Percentiles rank a stretch among this genome's conserved stretches.
These are phyloP conservation scores for Aschersonia sp. DNA, from an alignment of 2,329 filamentous ascomycete species.

Conservation along the genomic window DNA sequence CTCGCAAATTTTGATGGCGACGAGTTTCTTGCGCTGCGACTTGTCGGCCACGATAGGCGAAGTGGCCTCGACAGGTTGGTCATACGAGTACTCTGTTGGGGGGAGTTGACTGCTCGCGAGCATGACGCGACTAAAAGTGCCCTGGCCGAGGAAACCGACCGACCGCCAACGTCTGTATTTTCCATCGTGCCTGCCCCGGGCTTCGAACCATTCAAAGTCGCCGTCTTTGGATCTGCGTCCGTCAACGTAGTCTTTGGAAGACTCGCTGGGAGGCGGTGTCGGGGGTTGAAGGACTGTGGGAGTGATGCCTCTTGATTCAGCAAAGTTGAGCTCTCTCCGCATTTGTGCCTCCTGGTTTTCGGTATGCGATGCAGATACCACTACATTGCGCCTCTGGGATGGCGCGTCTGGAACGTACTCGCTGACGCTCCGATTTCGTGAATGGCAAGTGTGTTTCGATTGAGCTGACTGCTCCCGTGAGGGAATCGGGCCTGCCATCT, in stretches of 20 bases:
- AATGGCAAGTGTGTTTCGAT: conserved; percentile 25
- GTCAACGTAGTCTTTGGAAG: conserved; percentile 30
- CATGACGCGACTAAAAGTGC: conserved; percentile 90
- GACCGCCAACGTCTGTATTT: conserved; percentile 69
- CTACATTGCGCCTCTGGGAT: conserved; percentile 57
- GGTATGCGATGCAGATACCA: conserved; percentile 50
- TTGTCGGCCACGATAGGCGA: conserved; percentile 17
- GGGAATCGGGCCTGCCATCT: conserved; percentile 14
- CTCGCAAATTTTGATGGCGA: conserved; percentile 91
- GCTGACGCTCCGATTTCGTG: conserved; percentile 71
- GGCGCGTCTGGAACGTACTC: conserved; percentile 71
- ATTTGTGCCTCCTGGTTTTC: conserved; percentile 33
- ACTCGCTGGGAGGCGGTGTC: conserved; percentile 74
- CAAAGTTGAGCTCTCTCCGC: conserved; percentile 69
- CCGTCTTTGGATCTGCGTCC: conserved; percentile 25
- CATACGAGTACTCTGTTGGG: conserved; percentile 24
- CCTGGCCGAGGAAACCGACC: conserved; percentile 70
- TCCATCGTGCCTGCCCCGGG: conserved; percentile 48
- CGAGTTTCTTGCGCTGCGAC: conserved; percentile 60
- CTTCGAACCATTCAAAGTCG: conserved; percentile 52
- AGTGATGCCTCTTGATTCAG: conserved; percentile 61
- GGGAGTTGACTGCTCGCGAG: conserved; percentile 68
- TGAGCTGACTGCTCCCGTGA: conserved; percentile 7
- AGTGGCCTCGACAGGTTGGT: conserved; percentile 14
- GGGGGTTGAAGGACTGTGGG: conserved; percentile 47